Conservation (phyloP, 345 rosid species). For the Rhodomyrtus tomentosa region DNA sequence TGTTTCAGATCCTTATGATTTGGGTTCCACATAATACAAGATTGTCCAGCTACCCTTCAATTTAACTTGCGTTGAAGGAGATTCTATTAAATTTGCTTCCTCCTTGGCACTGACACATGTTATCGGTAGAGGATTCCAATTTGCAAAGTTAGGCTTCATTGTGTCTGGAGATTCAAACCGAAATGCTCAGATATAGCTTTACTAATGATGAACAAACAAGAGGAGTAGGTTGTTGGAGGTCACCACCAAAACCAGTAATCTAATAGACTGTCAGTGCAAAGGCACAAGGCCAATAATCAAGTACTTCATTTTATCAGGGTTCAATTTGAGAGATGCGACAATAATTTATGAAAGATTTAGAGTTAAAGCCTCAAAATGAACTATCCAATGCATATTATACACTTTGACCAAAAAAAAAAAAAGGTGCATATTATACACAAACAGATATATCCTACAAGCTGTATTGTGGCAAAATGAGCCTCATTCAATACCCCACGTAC, state of each 20-base stretch:
- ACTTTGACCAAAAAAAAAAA: too few species aligned
- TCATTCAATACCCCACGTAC: not conserved
- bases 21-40: not conserved
- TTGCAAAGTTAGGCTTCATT: not conserved
- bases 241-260: too few species aligned
- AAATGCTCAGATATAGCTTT: not conserved
- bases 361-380: not conserved
- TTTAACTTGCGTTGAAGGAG: not conserved
- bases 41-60: too few species aligned
- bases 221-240: not conserved
- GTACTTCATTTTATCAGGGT: not conserved
- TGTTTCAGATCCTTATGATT: not conserved
- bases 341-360: too few species aligned
- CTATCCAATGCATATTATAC: too few species aligned
- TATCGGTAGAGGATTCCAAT: not conserved
- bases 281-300: too few species aligned
- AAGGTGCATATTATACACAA: too few species aligned
- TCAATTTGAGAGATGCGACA: not conserved
- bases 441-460: not conserved
- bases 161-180: not conserved
- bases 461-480: not conserved
- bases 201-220: not conserved
- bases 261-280: too few species aligned
- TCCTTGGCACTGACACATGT: not conserved
- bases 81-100: not conserved